These are phyloP conservation scores for Astrothelium subdiscretum DNA, from an alignment of 495 filamentous ascomycete species.

Conservation along the genomic window DNA sequence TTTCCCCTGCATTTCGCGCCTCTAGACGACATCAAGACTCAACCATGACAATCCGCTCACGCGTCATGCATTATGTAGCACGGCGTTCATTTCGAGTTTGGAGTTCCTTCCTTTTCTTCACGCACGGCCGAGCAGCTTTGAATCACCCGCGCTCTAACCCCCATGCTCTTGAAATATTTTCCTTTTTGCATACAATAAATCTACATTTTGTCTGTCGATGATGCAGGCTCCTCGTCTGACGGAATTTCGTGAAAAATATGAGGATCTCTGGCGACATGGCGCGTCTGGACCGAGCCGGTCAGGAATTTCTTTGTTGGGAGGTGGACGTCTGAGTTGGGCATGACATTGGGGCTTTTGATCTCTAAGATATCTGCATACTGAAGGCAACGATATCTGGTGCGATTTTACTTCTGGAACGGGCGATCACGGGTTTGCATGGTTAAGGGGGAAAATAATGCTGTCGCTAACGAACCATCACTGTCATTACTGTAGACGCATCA, in stretches of 20 bases:
- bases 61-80: conserved; percentile 1
- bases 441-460: neutral
- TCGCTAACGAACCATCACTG: neutral
- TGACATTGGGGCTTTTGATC: neutral
- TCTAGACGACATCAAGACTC: neutral
- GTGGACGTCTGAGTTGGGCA: neutral
- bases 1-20: neutral
- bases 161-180: neutral
- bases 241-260: neutral
- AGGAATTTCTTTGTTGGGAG: neutral
- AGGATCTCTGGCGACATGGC: neutral
- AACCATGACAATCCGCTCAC: neutral
- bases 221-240: neutral
- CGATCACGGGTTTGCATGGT: neutral
- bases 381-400: neutral
- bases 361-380: neutral
- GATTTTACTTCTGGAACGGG: neutral
- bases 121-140: neutral
- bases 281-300: neutral
- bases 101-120: neutral
- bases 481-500: neutral
- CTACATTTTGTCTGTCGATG: neutral
- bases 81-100: neutral
- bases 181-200: neutral
- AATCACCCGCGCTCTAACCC: neutral